These are phyloP conservation scores for Citrus mangshanensis DNA, from an alignment of 345 rosid genomes.

Conservation along the genomic window DNA sequence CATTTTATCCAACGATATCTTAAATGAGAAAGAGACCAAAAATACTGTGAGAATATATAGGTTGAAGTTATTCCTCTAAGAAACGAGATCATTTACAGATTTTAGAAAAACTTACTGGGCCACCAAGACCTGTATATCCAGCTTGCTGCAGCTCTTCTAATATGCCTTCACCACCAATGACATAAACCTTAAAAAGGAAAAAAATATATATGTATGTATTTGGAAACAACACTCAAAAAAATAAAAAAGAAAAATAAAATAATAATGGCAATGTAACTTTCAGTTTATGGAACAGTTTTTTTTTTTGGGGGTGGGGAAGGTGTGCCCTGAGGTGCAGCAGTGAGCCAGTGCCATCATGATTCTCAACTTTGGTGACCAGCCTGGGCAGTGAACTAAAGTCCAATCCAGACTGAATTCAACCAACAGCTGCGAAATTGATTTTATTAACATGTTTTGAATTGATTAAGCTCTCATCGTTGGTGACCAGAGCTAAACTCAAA, in stretches of 20 bases:
- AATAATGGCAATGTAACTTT: neutral
- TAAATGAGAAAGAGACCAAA: neutral
- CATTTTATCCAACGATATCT: neutral
- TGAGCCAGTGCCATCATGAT: neutral
- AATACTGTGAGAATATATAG: neutral
- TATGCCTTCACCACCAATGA: slow-evolving; percentile 82
- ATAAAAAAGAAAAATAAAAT: too few relatives aligned
- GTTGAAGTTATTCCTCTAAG: neutral
- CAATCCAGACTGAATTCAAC: neutral
- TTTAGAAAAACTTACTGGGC: slow-evolving; percentile 55
- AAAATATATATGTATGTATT: neutral
- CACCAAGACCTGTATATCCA: slow-evolving; percentile 80
- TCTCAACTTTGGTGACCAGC: neutral
- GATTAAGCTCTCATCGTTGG: neutral
- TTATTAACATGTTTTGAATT: neutral
- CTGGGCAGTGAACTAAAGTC: neutral
- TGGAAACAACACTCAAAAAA: neutral
- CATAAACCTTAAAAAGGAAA: slow-evolving; percentile 57
- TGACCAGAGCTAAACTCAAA: neutral
- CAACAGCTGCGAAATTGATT: neutral
- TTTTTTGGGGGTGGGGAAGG: too few relatives aligned
- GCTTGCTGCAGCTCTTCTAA: slow-evolving; percentile 69
- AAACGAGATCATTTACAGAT: neutral
- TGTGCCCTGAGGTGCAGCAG: neutral
- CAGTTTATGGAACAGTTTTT: neutral